Conservation (phyloP, 306 rosid genomes). For the Mimosa bimucronata region DNA sequence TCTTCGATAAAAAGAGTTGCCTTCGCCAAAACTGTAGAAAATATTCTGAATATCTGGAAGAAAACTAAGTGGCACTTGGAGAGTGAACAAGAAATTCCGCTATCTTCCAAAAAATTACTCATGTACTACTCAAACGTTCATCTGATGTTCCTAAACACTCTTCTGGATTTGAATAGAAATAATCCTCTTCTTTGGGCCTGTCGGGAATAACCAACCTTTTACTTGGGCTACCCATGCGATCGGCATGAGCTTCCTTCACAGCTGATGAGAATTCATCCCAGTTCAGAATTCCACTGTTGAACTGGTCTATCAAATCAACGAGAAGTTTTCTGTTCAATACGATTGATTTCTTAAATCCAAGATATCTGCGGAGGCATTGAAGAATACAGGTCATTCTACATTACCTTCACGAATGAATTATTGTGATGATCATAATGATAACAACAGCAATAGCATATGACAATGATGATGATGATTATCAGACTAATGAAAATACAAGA, state of each 20-base stretch:
- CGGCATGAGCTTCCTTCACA: slow-evolving; percentile 78
- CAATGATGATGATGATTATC: not conserved
- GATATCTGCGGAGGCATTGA: slow-evolving; percentile 59
- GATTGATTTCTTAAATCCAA: slow-evolving; percentile 84
- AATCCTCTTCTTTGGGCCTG: slow-evolving; percentile 92
- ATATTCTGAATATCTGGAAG: slow-evolving; percentile 43
- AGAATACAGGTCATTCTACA: slow-evolving; percentile 27
- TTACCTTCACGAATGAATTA: not conserved
- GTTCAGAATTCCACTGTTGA: slow-evolving; percentile 50
- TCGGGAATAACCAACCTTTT: slow-evolving; percentile 81
- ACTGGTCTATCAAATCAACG: slow-evolving; percentile 82
- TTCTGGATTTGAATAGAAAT: slow-evolving; percentile 85
- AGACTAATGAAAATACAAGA: not conserved
- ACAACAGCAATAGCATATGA: not conserved
- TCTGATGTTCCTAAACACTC: slow-evolving; percentile 72
- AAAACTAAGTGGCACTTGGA: slow-evolving; percentile 49
- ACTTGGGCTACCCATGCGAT: slow-evolving; percentile 77
- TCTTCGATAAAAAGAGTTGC: slow-evolving; percentile 45
- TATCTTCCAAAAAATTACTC: slow-evolving; percentile 46
- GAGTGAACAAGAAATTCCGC: slow-evolving; percentile 44
- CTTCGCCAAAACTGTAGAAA: slow-evolving; percentile 44
- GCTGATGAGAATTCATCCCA: slow-evolving; percentile 85
- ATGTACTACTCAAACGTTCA: slow-evolving; percentile 59
- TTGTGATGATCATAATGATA: not conserved
- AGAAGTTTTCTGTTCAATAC: slow-evolving; percentile 81